Evolutionary conservation across 2,329 filamentous ascomycete genomes (phyloP), one percentile per base, ranked within the genome.

Genomic region (Proliferodiscus dingleyae): DNA sequence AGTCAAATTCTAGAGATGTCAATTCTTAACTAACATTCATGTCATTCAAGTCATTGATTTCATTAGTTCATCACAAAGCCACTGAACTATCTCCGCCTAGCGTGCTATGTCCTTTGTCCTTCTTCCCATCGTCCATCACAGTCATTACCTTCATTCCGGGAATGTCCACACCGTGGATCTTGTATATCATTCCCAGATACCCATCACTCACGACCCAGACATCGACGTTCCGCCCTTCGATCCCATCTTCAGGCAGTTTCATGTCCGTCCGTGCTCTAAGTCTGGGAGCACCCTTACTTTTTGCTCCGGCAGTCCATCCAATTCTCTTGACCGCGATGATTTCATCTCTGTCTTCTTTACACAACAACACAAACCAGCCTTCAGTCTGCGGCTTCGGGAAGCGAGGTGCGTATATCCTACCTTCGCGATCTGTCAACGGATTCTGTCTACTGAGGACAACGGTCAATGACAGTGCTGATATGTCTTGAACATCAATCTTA

Each of bases 361-460:
- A 83, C 0, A 95, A 75, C 18, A 97, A 63, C 11, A 93, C 79
- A 65, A 98, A 97, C 78, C 84, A 97, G 0, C 90, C 90, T 61
- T 98, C 93, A 0, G 82, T 93, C 66, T 98, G 93, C 13, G 89
- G 82, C 67, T 98, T 98, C 1, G 91, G 91, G 68, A 95, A 97
- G 18, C 79, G 77, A 2, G 94, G 91, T 0, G 93, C 89, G 58
- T 84, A 95, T 62, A 96, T 85, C 50, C 85, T 79, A 39, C 79
- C 82, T 1, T 89, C 85, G 7, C 74, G 70, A 61, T 85, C 77
- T 10, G 72, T 70, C 3, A 84, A 66, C 1, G 77, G 63, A 64
- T 95, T 95, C 40, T 77, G 69, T 0, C 90, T 81, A 33, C 71
- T 73, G 11, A 96, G 64, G 2, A 69, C 68, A 9, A 93, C 70